A percentile compares a stretch with the other conserved stretches of the same genome.
phyloP scores from a whole-genome alignment of 1,139 yeast species.

The Scheffersomyces lignicola region DNA sequence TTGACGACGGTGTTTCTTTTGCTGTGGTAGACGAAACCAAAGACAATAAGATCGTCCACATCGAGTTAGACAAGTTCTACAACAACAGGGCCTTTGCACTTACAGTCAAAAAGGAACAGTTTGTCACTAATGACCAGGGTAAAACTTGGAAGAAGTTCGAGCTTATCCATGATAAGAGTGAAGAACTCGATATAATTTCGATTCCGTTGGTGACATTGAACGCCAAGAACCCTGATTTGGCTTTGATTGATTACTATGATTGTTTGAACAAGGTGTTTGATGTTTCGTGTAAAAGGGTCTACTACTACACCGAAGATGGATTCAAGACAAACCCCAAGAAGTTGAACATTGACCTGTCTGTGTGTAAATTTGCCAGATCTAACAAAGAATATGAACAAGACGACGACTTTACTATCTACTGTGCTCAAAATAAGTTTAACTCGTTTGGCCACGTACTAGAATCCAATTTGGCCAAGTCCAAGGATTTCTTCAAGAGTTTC shows the following conservation, averaged over 20 bases:
- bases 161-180: constrained; percentile 9
- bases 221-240: constrained; percentile 36
- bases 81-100: constrained; percentile 55
- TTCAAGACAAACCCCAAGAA: constrained; percentile 43
- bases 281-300: constrained; percentile 33
- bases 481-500: constrained; percentile 54
- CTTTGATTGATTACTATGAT: constrained; percentile 36
- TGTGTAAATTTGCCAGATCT: constrained; percentile 56
- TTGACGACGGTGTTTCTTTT: constrained; percentile 63
- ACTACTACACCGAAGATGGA: constrained; percentile 55
- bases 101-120: constrained; percentile 40
- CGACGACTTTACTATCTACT: constrained; percentile 40
- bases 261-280: constrained; percentile 30
- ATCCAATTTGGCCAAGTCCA: constrained; percentile 44
- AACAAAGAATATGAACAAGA: constrained; percentile 40
- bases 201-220: constrained; percentile 34
- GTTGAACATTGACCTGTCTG: constrained; percentile 30
- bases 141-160: constrained; percentile 53
- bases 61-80: constrained; percentile 48
- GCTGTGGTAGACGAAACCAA: constrained; percentile 28
- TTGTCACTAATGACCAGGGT: constrained; percentile 58
- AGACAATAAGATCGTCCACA: constrained; percentile 20
- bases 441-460: constrained; percentile 44
- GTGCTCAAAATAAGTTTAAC: constrained; percentile 45
- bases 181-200: constrained; percentile 10